Base-by-base conservation (phyloP, 129 eudicot genomes). In the Deinandra increscens region DNA sequence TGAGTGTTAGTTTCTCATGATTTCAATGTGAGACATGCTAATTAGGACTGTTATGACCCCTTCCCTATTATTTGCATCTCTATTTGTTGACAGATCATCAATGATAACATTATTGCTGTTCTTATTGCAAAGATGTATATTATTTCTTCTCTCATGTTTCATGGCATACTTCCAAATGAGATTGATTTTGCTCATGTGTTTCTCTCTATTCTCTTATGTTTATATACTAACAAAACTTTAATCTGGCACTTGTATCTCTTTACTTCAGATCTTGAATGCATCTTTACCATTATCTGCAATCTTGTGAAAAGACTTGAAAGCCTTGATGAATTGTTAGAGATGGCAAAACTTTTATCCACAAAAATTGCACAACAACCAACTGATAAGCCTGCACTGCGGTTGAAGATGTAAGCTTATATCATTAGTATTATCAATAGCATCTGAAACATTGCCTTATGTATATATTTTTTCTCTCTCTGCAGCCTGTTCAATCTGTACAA, bases 401-500 rank as follows among this genome's bases (percentile, higher is more conserved):
- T 89, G 71, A 89, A 89, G 76, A 87, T 93, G 99, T 93, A 81
- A 78, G 92, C 81, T 67, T 87, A 90, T 67, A 73, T 83, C 75
- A 87, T 82, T 80, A 84, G 17, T 38, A 1, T 58, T 37, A 65
- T 2, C 26, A 19, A 19, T 18, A 39, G 50, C 23, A 56, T 20
- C 13, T 26, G 10, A 58, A 58, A 17, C 41, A 14, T 68, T 26
- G 2, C 65, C 66, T 71, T 64, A 38, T 51, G 14, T 38, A 9
- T 29, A 5, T 46, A n/a, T n/a, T n/a, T 33, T 29, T 13, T 34
- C 41, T 18, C 15, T 22, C 8, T 72, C 15, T 70, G n/a, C 86
- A 91, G 97, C 80, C 68, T 91, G 90, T 85, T 88, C 83, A 91
- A 87, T 70, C 87, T 91, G 69, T 91, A 85, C 82, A 91, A 91